Conservation (phyloP, 2,329 filamentous ascomycete species). For the Talaromyces rugulosus region DNA sequence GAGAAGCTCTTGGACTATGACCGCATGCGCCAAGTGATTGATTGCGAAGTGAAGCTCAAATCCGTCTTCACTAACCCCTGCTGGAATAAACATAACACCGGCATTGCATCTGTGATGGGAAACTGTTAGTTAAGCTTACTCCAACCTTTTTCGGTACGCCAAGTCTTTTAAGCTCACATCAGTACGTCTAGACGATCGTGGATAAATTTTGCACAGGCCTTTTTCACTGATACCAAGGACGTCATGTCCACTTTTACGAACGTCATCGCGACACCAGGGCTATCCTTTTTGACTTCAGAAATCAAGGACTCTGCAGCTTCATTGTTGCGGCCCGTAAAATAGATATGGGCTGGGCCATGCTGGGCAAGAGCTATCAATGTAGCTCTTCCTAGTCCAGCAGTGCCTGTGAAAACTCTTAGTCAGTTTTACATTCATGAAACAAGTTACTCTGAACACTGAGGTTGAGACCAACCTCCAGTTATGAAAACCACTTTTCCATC, state of each 20-base stretch:
- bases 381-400: conserved; percentile 46
- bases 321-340: conserved; percentile 30
- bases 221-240: conserved; percentile 38
- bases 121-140: not conserved
- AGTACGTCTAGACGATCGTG: conserved; percentile 30
- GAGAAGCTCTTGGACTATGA: conserved; percentile 32
- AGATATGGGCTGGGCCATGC: conserved; percentile 38
- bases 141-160: not conserved
- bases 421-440: not conserved
- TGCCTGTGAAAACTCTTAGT: conserved; percentile 23
- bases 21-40: conserved; percentile 36
- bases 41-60: conserved; percentile 38
- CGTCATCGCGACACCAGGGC: conserved; percentile 34
- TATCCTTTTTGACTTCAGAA: conserved; percentile 9
- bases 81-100: conserved; percentile 38
- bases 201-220: conserved; percentile 31
- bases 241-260: conserved; percentile 40
- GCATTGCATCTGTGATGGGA: conserved; percentile 26
- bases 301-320: conserved; percentile 6
- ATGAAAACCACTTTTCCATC: conserved; percentile 31
- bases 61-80: conserved; percentile 29
- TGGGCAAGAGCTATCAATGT: conserved; percentile 39
- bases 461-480: conserved; percentile 27
- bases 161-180: conserved; percentile 19
- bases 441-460: not conserved